phyloP scores from a whole-genome alignment of 176 grass and related monocot genomes.

The Dendrocalamus sinicus region DNA sequence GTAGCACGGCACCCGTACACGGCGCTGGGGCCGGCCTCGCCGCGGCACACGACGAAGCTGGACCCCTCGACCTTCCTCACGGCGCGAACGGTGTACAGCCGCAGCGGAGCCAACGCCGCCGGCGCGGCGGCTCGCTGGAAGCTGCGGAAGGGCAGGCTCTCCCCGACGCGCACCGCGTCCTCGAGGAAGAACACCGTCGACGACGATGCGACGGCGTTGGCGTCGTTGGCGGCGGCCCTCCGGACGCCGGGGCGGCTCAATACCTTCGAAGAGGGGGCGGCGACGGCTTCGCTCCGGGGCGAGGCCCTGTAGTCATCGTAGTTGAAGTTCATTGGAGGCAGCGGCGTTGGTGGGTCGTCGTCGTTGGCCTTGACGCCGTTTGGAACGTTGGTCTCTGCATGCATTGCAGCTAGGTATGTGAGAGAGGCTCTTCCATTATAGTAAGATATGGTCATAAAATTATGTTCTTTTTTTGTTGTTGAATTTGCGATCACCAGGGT shows the following conservation, averaged over 20 bases:
- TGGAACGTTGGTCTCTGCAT: constrained; percentile 6
- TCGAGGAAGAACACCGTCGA: constrained; percentile 41
- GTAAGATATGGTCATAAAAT: neutral
- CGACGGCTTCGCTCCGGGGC: neutral
- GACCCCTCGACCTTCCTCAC: constrained; percentile 31
- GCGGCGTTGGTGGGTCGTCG: neutral
- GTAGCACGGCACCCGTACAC: constrained; percentile 41
- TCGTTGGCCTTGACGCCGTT: neutral
- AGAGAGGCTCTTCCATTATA: neutral
- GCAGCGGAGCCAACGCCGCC: neutral
- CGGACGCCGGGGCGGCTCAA: neutral
- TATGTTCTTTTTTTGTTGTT: no score
- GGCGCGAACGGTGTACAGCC: constrained; percentile 14
- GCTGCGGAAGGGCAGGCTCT: constrained; percentile 20
- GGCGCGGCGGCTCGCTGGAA: neutral
- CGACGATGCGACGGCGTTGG: neutral
- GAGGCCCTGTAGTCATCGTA: constrained; percentile 40
- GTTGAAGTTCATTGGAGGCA: constrained; percentile 42
- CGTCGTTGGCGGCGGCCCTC: neutral
- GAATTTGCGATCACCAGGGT: neutral
- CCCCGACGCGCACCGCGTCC: constrained; percentile 45
- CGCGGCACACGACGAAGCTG: constrained; percentile 43
- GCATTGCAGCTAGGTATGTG: neutral
- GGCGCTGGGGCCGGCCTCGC: neutral
- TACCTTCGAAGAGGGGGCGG: neutral